These are phyloP conservation scores for Aspergillus uvarum DNA, from an alignment of 2,329 filamentous ascomycete genomes.

Conservation along the genomic window DNA sequence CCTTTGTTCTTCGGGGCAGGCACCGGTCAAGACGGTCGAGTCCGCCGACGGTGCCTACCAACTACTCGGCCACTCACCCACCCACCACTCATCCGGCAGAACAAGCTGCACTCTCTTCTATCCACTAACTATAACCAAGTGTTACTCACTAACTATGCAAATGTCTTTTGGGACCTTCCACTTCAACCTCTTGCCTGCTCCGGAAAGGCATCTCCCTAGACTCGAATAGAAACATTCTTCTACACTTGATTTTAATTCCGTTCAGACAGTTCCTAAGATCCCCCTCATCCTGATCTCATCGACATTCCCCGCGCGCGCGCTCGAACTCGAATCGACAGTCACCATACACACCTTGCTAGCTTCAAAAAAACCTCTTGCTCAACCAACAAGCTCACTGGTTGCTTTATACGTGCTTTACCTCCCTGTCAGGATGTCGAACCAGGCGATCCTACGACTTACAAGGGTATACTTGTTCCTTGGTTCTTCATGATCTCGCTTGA, in stretches of 20 bases:
- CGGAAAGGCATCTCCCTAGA: not conserved
- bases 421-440: conserved; percentile 65
- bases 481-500: not conserved
- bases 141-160: not conserved
- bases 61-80: not conserved
- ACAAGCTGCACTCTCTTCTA: not conserved
- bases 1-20: not conserved
- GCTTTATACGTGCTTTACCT: not conserved
- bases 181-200: not conserved
- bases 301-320: not conserved
- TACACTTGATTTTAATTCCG: not conserved
- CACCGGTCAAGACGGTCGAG: not conserved
- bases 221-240: not conserved
- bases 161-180: not conserved
- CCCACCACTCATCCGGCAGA: not conserved
- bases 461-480: conserved; percentile 57
- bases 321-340: not conserved
- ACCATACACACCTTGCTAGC: not conserved
- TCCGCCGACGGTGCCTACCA: not conserved
- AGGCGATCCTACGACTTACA: conserved; percentile 84
- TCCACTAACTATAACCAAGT: not conserved
- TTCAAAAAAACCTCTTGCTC: not conserved
- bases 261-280: not conserved
- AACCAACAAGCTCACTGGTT: not conserved
- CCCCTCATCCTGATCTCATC: not conserved